Conservation (phyloP, 352 stramenopile genomes). For the Bremia lactucae region DNA sequence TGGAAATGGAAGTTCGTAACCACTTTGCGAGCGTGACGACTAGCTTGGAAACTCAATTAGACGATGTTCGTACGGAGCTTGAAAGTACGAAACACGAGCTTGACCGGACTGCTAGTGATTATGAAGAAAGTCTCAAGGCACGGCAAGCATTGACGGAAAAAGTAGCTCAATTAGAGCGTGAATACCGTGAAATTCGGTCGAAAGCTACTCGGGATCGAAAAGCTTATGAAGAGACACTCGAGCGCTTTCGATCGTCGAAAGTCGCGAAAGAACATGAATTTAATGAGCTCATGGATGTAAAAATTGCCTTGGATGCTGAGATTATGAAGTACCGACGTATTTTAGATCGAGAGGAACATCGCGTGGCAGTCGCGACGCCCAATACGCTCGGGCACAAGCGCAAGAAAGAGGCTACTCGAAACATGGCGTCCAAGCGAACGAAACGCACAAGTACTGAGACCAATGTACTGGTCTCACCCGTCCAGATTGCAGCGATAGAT, state of each 20-base stretch:
- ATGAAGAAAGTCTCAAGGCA: constrained; percentile 67
- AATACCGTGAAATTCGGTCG: constrained; percentile 60
- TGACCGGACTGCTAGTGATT: constrained; percentile 68
- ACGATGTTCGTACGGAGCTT: constrained; percentile 46
- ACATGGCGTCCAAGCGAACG: constrained; percentile 26
- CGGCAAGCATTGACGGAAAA: constrained; percentile 70
- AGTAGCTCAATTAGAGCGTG: constrained; percentile 63
- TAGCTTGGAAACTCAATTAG: constrained; percentile 47
- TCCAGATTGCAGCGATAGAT: constrained; percentile 57
- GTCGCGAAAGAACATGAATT: constrained; percentile 70
- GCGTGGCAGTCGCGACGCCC: constrained; percentile 49
- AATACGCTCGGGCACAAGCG: constrained; percentile 47
- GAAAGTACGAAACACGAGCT: constrained; percentile 65
- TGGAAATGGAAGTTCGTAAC: constrained; percentile 65
- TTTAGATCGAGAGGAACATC: constrained; percentile 67
- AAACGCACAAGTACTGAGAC: constrained; percentile 20
- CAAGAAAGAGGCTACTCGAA: constrained; percentile 35
- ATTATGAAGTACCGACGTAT: constrained; percentile 77
- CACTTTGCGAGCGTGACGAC: constrained; percentile 54
- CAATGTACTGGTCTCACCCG: constrained; percentile 9
- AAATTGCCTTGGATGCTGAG: constrained; percentile 66
- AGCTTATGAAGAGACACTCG: constrained; percentile 55
- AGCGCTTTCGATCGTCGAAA: constrained; percentile 58
- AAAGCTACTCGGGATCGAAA: constrained; percentile 77
- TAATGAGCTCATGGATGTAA: constrained; percentile 84